These are phyloP conservation scores for Melastoma malabathricum DNA, from an alignment of 345 rosid species.

Conservation along the genomic window DNA sequence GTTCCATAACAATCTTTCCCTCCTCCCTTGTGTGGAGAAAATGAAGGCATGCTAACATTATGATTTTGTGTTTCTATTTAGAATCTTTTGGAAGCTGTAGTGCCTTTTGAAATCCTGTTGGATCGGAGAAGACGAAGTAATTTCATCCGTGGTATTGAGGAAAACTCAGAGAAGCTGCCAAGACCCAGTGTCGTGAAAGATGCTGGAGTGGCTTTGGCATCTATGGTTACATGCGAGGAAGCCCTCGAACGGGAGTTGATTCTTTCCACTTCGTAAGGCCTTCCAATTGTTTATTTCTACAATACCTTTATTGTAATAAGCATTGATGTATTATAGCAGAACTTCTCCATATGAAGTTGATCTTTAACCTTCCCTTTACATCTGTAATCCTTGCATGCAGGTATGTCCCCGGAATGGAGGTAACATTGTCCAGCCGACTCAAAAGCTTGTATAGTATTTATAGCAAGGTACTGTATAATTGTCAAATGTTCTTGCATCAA, in stretches of 20 bases:
- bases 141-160: slow-evolving; percentile 31
- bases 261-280: slow-evolving; percentile 54
- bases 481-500: neutral
- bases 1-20: neutral
- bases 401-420: slow-evolving; percentile 74
- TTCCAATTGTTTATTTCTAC: slow-evolving; percentile 7
- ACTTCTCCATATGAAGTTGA: slow-evolving; percentile 3
- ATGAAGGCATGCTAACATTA: neutral
- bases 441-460: slow-evolving; percentile 59
- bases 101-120: slow-evolving; percentile 52
- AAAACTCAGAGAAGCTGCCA: slow-evolving; percentile 20
- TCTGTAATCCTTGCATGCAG: slow-evolving; percentile 20
- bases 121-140: slow-evolving; percentile 40
- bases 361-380: slow-evolving; percentile 4
- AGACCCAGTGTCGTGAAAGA: slow-evolving; percentile 49
- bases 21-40: neutral
- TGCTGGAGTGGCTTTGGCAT: slow-evolving; percentile 58
- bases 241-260: slow-evolving; percentile 47
- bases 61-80: slow-evolving; percentile 12
- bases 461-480: slow-evolving; percentile 36
- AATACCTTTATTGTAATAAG: slow-evolving; percentile 2
- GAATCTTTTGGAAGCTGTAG: slow-evolving; percentile 69
- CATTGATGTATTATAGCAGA: too few relatives aligned
- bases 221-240: slow-evolving; percentile 52
- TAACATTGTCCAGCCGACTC: slow-evolving; percentile 49